These are phyloP conservation scores for Beauveria asiatica DNA, from an alignment of 2,329 filamentous ascomycete species.

Conservation along the genomic window DNA sequence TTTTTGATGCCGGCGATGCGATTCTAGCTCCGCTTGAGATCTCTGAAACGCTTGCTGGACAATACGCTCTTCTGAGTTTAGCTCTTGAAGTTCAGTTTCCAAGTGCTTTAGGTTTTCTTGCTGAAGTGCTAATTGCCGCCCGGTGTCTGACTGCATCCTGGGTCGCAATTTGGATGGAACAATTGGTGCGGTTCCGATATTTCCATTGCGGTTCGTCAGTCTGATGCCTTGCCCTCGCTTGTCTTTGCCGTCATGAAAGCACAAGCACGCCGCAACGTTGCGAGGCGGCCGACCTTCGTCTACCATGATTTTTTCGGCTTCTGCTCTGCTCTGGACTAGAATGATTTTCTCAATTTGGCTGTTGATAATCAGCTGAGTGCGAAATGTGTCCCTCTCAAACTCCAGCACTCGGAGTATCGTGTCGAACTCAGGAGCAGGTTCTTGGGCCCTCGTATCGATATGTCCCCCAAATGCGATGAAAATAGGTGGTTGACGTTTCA, in stretches of 20 bases:
- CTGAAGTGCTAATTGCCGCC: constrained; percentile 51
- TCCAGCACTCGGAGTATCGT: constrained; percentile 76
- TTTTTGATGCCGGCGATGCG: constrained; percentile 29
- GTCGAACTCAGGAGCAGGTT: constrained; percentile 64
- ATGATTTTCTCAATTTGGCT: constrained; percentile 77
- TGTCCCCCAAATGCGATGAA: constrained; percentile 29
- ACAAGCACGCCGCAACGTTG: constrained; percentile 68
- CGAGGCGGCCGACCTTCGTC: constrained; percentile 44
- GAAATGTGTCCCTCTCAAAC: constrained; percentile 71
- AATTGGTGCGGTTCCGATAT: constrained; percentile 33
- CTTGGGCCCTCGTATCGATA: constrained; percentile 38
- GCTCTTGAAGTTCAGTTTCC: constrained; percentile 42
- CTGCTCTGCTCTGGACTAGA: constrained; percentile 58
- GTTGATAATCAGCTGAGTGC: constrained; percentile 75
- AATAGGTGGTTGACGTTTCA: constrained; percentile 35
- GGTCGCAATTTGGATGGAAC: constrained; percentile 43
- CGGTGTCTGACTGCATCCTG: constrained; percentile 74
- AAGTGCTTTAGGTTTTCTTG: constrained; percentile 45
- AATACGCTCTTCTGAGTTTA: constrained; percentile 40
- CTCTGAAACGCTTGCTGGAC: constrained; percentile 40
- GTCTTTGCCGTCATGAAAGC: constrained; percentile 50
- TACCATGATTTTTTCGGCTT: constrained; percentile 64
- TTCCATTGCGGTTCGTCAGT: constrained; percentile 37
- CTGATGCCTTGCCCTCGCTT: constrained; percentile 50
- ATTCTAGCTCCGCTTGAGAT: constrained; percentile 37